These are phyloP conservation scores for Schizopora paradoxa DNA, from an alignment of 1,284 basidiomycete genomes.

Conservation along the genomic window DNA sequence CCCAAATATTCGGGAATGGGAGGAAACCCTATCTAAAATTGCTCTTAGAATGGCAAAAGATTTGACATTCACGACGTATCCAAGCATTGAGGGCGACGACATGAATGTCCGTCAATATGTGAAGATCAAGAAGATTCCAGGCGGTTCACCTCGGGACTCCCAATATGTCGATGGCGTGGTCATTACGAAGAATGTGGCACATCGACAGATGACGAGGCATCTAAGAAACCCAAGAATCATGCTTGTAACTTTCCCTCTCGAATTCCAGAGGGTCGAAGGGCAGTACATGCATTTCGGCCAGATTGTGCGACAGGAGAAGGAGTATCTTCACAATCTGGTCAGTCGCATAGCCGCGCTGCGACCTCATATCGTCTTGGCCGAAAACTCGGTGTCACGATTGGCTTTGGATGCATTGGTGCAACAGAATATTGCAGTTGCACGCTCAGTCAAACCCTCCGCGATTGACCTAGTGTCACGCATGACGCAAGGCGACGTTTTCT, in stretches of 20 bases:
- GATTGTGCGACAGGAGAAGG: conserved; percentile 90
- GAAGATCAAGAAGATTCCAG: conserved; percentile 98
- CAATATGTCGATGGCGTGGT: conserved; percentile 98
- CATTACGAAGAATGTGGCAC: conserved; percentile 96
- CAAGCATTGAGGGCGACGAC: conserved; percentile 78
- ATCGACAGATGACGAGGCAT: conserved; percentile 79
- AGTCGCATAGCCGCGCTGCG: conserved; percentile 85
- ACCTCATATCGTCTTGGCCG: conserved; percentile 90
- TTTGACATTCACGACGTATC: conserved; percentile 68
- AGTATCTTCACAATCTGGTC: conserved; percentile 88
- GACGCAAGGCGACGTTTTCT: conserved; percentile 93
- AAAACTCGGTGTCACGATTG: conserved; percentile 87
- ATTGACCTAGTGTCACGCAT: conserved; percentile 87
- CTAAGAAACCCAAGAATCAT: conserved; percentile 85
- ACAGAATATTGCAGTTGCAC: conserved; percentile 87
- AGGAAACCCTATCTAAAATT: conserved; percentile 75
- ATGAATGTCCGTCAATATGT: conserved; percentile 95
- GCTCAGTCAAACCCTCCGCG: conserved; percentile 85
- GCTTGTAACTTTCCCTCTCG: conserved; percentile 93
- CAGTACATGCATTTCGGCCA: conserved; percentile 94
- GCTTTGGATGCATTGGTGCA: conserved; percentile 88
- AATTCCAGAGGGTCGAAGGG: conserved; percentile 90
- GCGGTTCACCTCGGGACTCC: conserved; percentile 86
- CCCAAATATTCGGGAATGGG: conserved; percentile 80
- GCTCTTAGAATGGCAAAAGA: conserved; percentile 74